Base-by-base conservation (phyloP, 2,329 filamentous ascomycete species). In the Colletotrichum karsti region DNA sequence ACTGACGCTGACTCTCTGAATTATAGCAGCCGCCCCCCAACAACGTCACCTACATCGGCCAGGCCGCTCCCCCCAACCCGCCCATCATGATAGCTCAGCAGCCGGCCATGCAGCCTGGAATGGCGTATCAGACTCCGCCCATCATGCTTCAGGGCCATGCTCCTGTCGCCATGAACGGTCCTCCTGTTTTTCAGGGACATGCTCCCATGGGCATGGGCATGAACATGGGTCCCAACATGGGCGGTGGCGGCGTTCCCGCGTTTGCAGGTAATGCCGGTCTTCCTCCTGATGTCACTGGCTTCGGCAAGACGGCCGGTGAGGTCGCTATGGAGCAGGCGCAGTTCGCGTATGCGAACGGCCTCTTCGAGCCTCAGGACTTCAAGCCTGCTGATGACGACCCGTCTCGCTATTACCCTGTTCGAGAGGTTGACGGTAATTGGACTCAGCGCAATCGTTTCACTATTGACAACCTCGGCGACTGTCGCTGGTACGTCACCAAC, bases 311-410 rank as follows among this genome's bases (percentile, higher is more conserved):
- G 2, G 77, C 78, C 37, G 75, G 74, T 63, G 86, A 89, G 74
- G 75, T 84, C 48, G 77, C 80, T 35, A 74, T 83, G 20, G 81
- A 85, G 64, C 83, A 86, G 74, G 76, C 82, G 48, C 78, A 85
- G 72, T 82, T 85, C 70, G 84, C 85, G n/a, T 74, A 83, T 67
- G 76, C 79, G 70, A 86, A 85, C 75, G 81, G 82, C 71, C 79
- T 86, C 71, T 83, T 85, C 71, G 84, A 88, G 76, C 84, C 86
- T 15, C 88, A 91, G 80, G 88, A 90, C 72, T 88, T 90, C 75
- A 88, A 89, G 77, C 89, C 89, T 2, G 82, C 84, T 20, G 88
- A 91, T 73, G 84, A 88, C 70, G 85, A 90, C 77, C 84, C 86
- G 41, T 83, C 82, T 48, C 87, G 88, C 69, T 86, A 88, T 80